These are phyloP conservation scores for Saccharomycopsis malanga DNA, from an alignment of 805 yeast species.

Conservation along the genomic window DNA sequence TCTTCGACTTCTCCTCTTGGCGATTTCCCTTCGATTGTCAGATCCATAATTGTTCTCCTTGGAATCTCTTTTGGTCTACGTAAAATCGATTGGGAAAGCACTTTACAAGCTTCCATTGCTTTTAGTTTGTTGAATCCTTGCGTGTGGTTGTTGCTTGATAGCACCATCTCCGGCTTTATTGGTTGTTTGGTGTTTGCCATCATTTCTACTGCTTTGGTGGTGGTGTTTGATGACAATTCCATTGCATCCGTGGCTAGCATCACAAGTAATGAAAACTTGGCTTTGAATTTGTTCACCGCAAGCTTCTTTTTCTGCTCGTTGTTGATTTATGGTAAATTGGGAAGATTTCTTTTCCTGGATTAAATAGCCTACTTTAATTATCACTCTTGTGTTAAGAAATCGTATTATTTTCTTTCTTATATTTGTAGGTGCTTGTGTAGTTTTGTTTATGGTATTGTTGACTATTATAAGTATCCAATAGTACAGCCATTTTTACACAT, in stretches of 20 bases:
- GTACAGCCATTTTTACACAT: too few species aligned
- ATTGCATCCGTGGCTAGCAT: not conserved
- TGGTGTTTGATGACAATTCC: slow-evolving; percentile 20
- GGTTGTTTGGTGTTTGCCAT: slow-evolving; percentile 30
- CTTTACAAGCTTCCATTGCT: slow-evolving; percentile 54
- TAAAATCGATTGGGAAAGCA: slow-evolving; percentile 60
- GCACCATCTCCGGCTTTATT: slow-evolving; percentile 46
- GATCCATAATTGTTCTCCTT: slow-evolving; percentile 51
- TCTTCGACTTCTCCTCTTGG: not conserved
- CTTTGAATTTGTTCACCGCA: slow-evolving; percentile 47
- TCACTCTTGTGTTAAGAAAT: too few species aligned
- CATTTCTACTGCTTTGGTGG: slow-evolving; percentile 20
- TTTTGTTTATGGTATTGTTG: too few species aligned
- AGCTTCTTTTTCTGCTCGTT: slow-evolving; percentile 62
- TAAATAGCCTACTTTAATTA: too few species aligned
- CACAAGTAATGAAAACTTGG: slow-evolving; percentile 22
- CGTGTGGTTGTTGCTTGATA: slow-evolving; percentile 60
- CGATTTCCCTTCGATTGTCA: slow-evolving; percentile 23
- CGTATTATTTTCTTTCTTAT: too few species aligned
- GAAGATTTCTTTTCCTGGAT: slow-evolving; percentile 41
- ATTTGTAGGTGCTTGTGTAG: too few species aligned
- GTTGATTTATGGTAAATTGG: slow-evolving; percentile 62
- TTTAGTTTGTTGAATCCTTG: slow-evolving; percentile 60
- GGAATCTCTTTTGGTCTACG: slow-evolving; percentile 69
- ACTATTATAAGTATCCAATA: too few species aligned